Evolutionary conservation across 2,329 filamentous ascomycete species (phyloP).

Genomic region (Akanthomyces dipterigenus): DNA sequence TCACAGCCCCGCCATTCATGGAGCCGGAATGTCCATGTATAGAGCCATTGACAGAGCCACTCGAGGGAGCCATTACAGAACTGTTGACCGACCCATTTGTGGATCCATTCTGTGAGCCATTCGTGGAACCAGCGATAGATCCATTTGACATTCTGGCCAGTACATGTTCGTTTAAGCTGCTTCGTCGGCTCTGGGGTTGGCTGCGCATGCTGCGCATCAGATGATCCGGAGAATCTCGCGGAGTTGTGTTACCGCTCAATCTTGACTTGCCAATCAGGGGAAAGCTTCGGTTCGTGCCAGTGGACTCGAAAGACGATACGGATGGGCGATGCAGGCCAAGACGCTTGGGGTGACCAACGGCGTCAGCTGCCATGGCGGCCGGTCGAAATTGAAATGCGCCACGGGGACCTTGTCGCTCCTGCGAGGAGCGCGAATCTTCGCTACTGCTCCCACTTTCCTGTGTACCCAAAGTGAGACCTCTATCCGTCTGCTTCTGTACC

Average conservation of each 20-base stretch:
- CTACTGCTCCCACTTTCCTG: slow-evolving; percentile 13
- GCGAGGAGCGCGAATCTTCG: slow-evolving; percentile 17
- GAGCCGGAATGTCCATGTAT: background rate
- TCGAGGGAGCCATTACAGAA: background rate
- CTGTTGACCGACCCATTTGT: background rate
- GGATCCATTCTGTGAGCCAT: slow-evolving; percentile 1
- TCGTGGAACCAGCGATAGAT: background rate
- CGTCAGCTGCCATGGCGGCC: background rate
- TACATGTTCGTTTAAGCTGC: slow-evolving; percentile 7
- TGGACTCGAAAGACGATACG: slow-evolving; percentile 50
- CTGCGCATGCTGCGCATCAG: slow-evolving; percentile 28
- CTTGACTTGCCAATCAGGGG: slow-evolving; percentile 50
- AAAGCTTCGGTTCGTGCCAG: slow-evolving; percentile 55
- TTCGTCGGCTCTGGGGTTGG: background rate
- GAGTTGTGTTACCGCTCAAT: slow-evolving; percentile 40
- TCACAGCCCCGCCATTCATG: background rate
- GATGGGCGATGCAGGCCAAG: slow-evolving; percentile 45
- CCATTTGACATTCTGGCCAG: slow-evolving; percentile 1
- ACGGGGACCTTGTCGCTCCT: slow-evolving; percentile 9
- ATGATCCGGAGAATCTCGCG: slow-evolving; percentile 42
- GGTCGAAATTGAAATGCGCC: slow-evolving; percentile 13
- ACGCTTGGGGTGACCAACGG: background rate
- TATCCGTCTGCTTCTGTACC: background rate
- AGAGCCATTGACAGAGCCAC: background rate
- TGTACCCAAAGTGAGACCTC: background rate